Percentiles rank a stretch among this genome's conserved stretches.
Evolutionary conservation across 164 flowering plant species (phyloP).

Genomic region (Litsea cubeba): DNA sequence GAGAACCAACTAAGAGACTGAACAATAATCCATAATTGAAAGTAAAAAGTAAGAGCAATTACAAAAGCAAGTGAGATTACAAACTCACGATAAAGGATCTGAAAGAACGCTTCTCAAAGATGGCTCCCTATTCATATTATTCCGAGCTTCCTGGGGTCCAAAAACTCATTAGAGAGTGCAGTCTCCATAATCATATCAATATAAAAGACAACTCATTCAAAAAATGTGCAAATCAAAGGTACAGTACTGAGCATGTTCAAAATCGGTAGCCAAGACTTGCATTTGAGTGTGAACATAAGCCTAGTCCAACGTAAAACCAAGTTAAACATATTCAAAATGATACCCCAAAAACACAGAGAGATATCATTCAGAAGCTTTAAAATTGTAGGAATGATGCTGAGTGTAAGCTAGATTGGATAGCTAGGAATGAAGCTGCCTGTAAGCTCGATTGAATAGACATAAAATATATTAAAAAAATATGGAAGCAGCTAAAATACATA

Average conservation of each 20-base stretch:
- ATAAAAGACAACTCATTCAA: background rate
- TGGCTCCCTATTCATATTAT: conserved; percentile 50
- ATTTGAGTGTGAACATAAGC: background rate
- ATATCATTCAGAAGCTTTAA: no score
- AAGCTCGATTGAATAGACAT: no score
- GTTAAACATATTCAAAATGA: no score
- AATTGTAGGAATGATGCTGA: no score
- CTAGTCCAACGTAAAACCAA: no score
- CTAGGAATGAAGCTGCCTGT: no score
- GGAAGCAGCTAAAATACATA: no score
- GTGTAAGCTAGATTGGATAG: no score
- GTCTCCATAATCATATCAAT: background rate
- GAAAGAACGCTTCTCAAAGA: conserved; percentile 88
- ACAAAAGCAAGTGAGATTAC: conserved; percentile 4
- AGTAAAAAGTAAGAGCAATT: background rate
- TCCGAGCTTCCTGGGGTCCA: conserved; percentile 49
- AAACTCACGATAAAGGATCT: conserved; percentile 90
- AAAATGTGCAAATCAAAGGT: background rate
- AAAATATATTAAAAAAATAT: no score
- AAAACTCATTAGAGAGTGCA: conserved; percentile 2
- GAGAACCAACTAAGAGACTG: background rate
- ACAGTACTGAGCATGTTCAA: background rate
- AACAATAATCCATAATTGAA: background rate
- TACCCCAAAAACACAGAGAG: no score
- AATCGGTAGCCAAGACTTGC: background rate